These are phyloP conservation scores for Solanum sejunctum DNA, from an alignment of 257 asterid genomes.

Conservation along the genomic window DNA sequence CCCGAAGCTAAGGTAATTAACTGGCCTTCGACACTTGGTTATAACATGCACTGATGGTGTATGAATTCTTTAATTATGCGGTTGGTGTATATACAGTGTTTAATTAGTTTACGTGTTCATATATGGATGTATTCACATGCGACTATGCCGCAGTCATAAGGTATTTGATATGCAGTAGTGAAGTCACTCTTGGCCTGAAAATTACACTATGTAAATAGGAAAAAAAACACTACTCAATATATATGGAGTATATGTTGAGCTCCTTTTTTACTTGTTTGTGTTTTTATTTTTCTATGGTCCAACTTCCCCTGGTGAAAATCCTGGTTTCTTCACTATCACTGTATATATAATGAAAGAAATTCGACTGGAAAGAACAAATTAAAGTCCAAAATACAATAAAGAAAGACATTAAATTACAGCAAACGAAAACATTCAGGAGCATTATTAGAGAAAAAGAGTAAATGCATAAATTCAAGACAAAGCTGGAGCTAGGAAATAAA, in stretches of 20 bases:
- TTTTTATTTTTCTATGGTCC: background rate
- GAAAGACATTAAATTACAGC: background rate
- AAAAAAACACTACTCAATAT: background rate
- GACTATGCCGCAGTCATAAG: background rate
- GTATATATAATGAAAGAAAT: background rate
- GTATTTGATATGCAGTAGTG: background rate
- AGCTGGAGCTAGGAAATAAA: background rate
- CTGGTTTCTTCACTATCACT: background rate
- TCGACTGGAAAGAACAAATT: background rate
- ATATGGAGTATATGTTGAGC: background rate
- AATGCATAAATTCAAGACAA: background rate
- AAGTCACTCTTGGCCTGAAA: background rate
- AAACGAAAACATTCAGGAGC: background rate
- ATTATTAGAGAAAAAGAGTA: background rate
- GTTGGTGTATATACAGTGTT: background rate
- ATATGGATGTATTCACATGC: background rate
- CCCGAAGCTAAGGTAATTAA: background rate
- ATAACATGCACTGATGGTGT: background rate
- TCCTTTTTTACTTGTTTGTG: background rate
- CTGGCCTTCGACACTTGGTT: background rate
- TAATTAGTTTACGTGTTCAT: background rate
- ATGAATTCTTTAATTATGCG: background rate
- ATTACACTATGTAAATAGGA: background rate
- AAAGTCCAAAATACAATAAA: background rate
- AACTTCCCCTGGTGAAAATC: background rate